Conservation (phyloP, 2,329 filamentous ascomycete genomes). For the Nigrospora oryzae region DNA sequence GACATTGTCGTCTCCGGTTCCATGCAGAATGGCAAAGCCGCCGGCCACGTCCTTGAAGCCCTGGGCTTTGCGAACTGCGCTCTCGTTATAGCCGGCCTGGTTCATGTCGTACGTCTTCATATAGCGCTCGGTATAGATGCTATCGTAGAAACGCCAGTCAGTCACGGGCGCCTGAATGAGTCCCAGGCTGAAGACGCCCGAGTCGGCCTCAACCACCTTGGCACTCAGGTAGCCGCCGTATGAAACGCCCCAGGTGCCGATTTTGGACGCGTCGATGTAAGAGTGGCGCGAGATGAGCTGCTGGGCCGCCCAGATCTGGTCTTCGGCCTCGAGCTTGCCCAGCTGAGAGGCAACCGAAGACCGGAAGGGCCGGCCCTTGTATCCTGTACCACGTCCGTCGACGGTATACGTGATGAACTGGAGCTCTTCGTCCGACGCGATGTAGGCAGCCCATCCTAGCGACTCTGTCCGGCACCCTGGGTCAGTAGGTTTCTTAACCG, state of each 20-base stretch:
- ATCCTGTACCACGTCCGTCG: conserved; percentile 60
- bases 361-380: conserved; percentile 55
- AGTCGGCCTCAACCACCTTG: conserved; percentile 57
- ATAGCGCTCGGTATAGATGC: conserved; percentile 64
- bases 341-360: conserved; percentile 48
- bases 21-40: conserved; percentile 55
- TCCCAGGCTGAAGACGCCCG: conserved; percentile 52
- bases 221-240: conserved; percentile 59
- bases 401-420: conserved; percentile 61
- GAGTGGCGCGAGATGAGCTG: conserved; percentile 38
- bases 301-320: conserved; percentile 60
- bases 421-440: conserved; percentile 58
- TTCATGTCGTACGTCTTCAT: conserved; percentile 57
- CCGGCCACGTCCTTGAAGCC: conserved; percentile 58
- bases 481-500: too few species aligned
- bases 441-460: conserved; percentile 53
- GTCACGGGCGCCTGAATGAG: conserved; percentile 57
- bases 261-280: conserved; percentile 49
- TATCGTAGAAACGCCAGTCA: conserved; percentile 66
- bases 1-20: conserved; percentile 63
- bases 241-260: conserved; percentile 63
- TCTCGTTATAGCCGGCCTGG: conserved; percentile 48
- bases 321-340: conserved; percentile 53
- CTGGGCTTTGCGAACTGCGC: conserved; percentile 45
- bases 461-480: conserved; percentile 16